These are phyloP conservation scores for Metschnikowia drakensbergensis DNA, from an alignment of 805 yeast genomes.

Conservation along the genomic window DNA sequence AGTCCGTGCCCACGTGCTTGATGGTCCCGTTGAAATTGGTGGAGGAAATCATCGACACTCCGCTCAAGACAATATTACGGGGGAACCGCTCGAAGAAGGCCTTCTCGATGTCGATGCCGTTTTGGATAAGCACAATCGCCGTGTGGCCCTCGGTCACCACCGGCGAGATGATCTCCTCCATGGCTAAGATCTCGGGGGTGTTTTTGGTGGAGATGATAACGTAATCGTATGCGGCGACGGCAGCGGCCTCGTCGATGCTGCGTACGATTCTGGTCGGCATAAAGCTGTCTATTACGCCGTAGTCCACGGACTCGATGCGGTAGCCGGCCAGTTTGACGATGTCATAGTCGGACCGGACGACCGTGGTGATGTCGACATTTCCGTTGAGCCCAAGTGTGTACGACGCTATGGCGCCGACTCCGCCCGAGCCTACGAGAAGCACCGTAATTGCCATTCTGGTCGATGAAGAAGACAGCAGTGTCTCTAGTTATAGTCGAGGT, in stretches of 20 bases:
- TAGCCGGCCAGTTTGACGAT: conserved; percentile 51
- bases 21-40: conserved; percentile 25
- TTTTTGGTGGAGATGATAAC: conserved; percentile 61
- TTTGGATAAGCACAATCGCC: conserved; percentile 36
- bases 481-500: too few species aligned
- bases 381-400: conserved; percentile 47
- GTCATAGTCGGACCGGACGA: conserved; percentile 63
- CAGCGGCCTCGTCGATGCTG: conserved; percentile 43
- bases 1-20: conserved; percentile 27
- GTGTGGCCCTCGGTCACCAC: conserved; percentile 35
- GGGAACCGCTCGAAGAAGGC: conserved; percentile 34
- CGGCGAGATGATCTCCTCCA: conserved; percentile 50
- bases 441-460: conserved; percentile 16
- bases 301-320: conserved; percentile 56
- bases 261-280: conserved; percentile 47
- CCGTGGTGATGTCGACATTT: conserved; percentile 52
- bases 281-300: conserved; percentile 54
- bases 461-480: too few species aligned
- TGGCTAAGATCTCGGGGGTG: conserved; percentile 53
- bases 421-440: conserved; percentile 76
- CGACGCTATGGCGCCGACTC: conserved; percentile 79
- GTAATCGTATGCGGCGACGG: conserved; percentile 45
- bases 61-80: conserved; percentile 31
- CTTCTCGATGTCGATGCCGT: conserved; percentile 36
- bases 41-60: conserved; percentile 35